phyloP scores from a whole-genome alignment of 2,329 filamentous ascomycete genomes.

The Phaeosphaeriaceae sp. region DNA sequence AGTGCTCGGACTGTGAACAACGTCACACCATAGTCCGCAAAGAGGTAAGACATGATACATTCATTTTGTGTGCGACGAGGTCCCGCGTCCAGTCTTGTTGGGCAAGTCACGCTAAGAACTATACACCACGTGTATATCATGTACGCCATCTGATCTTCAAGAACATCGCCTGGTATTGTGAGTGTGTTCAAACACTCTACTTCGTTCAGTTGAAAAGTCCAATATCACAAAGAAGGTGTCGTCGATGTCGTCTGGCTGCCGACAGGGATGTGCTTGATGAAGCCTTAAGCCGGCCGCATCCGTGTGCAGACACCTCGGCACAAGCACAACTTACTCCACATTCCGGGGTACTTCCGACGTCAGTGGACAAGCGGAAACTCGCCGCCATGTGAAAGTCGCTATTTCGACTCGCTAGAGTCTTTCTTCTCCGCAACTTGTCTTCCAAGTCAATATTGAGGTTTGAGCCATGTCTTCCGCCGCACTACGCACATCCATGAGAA shows the following conservation, averaged over 20 bases:
- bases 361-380: conserved; percentile 22
- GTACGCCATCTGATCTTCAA: neutral
- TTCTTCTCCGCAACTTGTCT: conserved; percentile 14
- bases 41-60: neutral
- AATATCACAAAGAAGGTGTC: neutral
- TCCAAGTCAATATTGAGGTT: conserved; percentile 1
- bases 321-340: conserved; percentile 26
- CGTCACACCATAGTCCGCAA: neutral
- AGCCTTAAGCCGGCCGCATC: conserved; percentile 35
- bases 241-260: conserved; percentile 6
- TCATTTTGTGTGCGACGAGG: neutral
- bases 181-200: neutral
- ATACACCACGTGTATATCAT: neutral
- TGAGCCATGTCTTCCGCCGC: conserved; percentile 41
- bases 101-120: neutral
- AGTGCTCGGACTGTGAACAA: neutral
- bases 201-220: neutral
- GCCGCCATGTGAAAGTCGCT: conserved; percentile 42
- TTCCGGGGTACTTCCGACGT: conserved; percentile 27
- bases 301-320: conserved; percentile 38
- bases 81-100: neutral
- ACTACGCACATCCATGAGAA: conserved; percentile 42
- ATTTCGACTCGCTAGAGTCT: conserved; percentile 32
- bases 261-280: neutral
- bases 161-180: neutral